Conservation (phyloP, 768 basidiomycete species). For the Mycena sanguinolenta region DNA sequence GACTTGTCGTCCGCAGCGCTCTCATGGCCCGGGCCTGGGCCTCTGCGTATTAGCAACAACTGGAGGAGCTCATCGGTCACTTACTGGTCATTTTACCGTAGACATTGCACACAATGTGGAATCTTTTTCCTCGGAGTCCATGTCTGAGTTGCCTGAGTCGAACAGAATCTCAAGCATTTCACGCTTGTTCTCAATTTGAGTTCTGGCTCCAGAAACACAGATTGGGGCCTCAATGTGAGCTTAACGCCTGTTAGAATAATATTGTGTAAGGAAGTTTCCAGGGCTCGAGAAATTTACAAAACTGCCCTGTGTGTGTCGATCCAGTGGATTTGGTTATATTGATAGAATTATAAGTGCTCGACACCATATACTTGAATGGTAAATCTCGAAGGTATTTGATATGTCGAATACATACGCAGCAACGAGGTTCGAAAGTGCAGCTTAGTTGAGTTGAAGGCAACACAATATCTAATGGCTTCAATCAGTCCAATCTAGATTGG, state of each 20-base stretch:
- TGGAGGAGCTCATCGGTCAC: too few relatives aligned
- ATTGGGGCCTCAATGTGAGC: neutral
- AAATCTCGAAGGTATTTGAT: slow-evolving; percentile 1
- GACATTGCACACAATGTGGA: too few relatives aligned
- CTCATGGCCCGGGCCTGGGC: too few relatives aligned
- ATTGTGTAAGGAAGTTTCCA: neutral
- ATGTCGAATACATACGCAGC: neutral
- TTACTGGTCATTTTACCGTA: too few relatives aligned
- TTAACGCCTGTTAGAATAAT: neutral
- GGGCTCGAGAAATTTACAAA: neutral
- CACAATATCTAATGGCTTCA: slow-evolving; percentile 2
- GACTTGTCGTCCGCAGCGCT: too few relatives aligned
- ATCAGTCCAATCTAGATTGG: neutral
- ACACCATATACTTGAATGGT: too few relatives aligned
- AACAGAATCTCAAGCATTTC: neutral
- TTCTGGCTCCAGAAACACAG: too few relatives aligned
- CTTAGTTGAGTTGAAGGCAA: slow-evolving; percentile 3
- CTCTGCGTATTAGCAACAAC: too few relatives aligned
- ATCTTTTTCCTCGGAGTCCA: neutral
- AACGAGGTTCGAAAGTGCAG: neutral
- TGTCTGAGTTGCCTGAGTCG: neutral
- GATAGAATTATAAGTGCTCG: slow-evolving; percentile 1
- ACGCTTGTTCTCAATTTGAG: neutral
- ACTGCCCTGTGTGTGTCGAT: neutral
- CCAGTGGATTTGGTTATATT: slow-evolving; percentile 5